phyloP scores from a whole-genome alignment of 2,329 filamentous ascomycete genomes.

The Alternaria viburni region DNA sequence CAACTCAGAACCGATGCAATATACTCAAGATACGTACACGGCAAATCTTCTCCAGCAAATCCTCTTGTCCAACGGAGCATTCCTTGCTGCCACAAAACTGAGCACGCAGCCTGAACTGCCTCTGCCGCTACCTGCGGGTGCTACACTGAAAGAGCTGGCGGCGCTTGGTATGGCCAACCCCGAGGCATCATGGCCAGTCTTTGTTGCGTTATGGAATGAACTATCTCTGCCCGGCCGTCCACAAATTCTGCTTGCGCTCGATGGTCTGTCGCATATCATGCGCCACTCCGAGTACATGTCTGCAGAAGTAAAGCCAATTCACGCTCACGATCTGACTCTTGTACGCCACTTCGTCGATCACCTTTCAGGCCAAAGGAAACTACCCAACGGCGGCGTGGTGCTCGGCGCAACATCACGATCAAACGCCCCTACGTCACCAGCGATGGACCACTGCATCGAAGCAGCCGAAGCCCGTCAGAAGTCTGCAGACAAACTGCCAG shows the following conservation, averaged over 20 bases:
- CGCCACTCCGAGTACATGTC: conserved; percentile 75
- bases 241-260: conserved; percentile 75
- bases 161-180: conserved; percentile 73
- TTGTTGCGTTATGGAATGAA: conserved; percentile 82
- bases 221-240: conserved; percentile 66
- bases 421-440: conserved; percentile 69
- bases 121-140: conserved; percentile 63
- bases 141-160: conserved; percentile 71
- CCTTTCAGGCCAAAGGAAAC: conserved; percentile 57
- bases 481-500: conserved; percentile 40
- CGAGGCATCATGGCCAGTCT: conserved; percentile 80
- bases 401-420: conserved; percentile 76
- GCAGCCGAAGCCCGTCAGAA: conserved; percentile 55
- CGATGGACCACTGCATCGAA: conserved; percentile 71
- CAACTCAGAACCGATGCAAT: conserved; percentile 61
- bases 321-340: conserved; percentile 83
- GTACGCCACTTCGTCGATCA: conserved; percentile 76
- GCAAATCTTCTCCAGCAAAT: conserved; percentile 77
- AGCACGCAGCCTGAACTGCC: conserved; percentile 64
- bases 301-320: conserved; percentile 73
- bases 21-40: conserved; percentile 79
- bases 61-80: conserved; percentile 70
- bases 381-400: conserved; percentile 78
- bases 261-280: conserved; percentile 85
- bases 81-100: conserved; percentile 64